phyloP scores from a whole-genome alignment of 164 flowering plant species.

The Paratinospora sagittata region DNA sequence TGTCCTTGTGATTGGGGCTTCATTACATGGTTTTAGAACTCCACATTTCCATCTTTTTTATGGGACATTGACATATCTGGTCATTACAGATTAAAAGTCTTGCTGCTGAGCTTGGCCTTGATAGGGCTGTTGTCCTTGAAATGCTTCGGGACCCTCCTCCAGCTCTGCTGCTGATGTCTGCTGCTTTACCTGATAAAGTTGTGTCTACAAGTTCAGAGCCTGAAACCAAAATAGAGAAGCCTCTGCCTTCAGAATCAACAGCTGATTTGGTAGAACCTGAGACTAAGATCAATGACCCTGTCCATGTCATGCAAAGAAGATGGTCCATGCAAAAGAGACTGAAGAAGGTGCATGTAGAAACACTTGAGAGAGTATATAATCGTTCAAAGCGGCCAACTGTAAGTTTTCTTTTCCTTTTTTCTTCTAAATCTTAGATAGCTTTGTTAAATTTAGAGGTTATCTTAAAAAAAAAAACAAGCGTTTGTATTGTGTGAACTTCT shows the following conservation, averaged over 20 bases:
- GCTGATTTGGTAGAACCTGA: conserved; percentile 30
- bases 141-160: conserved; percentile 92
- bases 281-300: conserved; percentile 37
- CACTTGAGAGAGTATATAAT: conserved; percentile 76
- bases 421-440: background rate
- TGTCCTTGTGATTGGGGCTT: conserved; percentile 1
- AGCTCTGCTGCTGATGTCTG: conserved; percentile 69
- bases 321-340: conserved; percentile 80
- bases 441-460: background rate
- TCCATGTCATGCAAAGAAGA: conserved; percentile 64
- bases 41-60: background rate
- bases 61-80: background rate
- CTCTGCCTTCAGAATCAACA: conserved; percentile 18
- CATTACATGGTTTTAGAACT: background rate
- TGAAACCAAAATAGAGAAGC: conserved; percentile 27
- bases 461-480: background rate
- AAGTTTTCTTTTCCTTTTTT: conserved; percentile 30
- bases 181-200: conserved; percentile 73
- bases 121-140: conserved; percentile 76
- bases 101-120: conserved; percentile 85
- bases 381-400: conserved; percentile 91
- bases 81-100: conserved; percentile 69
- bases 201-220: conserved; percentile 25
- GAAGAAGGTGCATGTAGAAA: conserved; percentile 77
- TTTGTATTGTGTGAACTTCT: too few relatives aligned